Evolutionary conservation across 108 stramenopile species (phyloP).

Genomic region (Cylindrotheca fusiformis): DNA sequence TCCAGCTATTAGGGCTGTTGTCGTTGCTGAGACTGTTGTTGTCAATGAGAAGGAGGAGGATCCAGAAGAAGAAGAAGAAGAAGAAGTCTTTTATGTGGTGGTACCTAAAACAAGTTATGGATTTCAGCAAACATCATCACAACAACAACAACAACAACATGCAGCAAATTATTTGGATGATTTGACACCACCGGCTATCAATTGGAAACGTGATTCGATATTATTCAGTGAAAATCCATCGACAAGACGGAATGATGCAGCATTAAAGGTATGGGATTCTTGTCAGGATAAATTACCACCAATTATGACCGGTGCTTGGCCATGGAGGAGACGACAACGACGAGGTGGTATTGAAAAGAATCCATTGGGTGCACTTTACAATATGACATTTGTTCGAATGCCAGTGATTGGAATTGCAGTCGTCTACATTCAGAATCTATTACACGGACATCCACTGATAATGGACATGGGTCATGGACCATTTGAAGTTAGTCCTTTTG

Average conservation of each 20-base stretch:
- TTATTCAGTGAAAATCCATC: conserved; percentile 60
- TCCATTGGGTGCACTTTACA: conserved; percentile 63
- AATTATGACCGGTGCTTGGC: conserved; percentile 56
- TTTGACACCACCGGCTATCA: conserved; percentile 52
- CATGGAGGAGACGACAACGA: conserved; percentile 9
- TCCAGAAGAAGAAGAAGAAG: too few species aligned
- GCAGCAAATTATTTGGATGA: conserved; percentile 15
- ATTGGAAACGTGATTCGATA: conserved; percentile 53
- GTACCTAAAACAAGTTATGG: too few species aligned
- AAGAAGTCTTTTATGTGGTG: too few species aligned
- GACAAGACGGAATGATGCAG: conserved; percentile 47
- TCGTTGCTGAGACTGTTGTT: too few species aligned
- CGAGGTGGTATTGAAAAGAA: conserved; percentile 37
- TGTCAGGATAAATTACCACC: conserved; percentile 37
- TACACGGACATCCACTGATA: conserved; percentile 48
- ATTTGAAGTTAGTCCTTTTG: conserved; percentile 46
- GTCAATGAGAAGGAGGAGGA: too few species aligned
- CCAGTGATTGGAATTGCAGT: conserved; percentile 42
- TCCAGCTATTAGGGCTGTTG: too few species aligned
- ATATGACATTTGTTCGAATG: conserved; percentile 55
- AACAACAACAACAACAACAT: neutral
- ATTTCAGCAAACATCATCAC: neutral
- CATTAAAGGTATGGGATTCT: conserved; percentile 41
- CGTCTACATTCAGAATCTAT: conserved; percentile 48
- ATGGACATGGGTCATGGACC: conserved; percentile 55